A percentile compares a stretch with the other conserved stretches of the same genome.
phyloP scores from a whole-genome alignment of 2,329 filamentous ascomycete species.

The Claviceps humidiphila region DNA sequence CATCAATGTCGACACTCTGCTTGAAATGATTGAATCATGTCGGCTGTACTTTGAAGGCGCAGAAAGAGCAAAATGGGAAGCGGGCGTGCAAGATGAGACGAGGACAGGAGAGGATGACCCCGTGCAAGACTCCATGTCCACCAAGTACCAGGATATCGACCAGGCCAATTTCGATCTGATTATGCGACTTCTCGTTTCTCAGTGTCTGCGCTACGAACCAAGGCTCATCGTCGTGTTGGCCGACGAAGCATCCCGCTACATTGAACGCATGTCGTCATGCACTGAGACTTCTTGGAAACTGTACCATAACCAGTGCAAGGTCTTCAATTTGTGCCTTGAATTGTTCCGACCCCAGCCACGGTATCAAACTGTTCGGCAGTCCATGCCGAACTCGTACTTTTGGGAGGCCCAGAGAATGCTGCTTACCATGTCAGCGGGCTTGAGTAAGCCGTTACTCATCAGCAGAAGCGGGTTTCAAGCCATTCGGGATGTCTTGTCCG shows the following conservation, averaged over 20 bases:
- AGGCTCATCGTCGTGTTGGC: slow-evolving; percentile 20
- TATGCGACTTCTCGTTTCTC: slow-evolving; percentile 15
- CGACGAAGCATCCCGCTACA: slow-evolving; percentile 14
- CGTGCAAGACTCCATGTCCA: not conserved
- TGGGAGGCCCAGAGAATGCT: slow-evolving; percentile 46
- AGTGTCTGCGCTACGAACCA: slow-evolving; percentile 21
- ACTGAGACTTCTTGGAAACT: slow-evolving; percentile 8
- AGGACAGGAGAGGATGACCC: slow-evolving; percentile 1
- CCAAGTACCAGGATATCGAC: slow-evolving; percentile 3
- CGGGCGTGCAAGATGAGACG: too few species aligned
- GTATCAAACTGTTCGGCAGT: slow-evolving; percentile 12
- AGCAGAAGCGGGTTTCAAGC: slow-evolving; percentile 38
- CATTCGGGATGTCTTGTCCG: slow-evolving; percentile 39
- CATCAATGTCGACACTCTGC: slow-evolving; percentile 12
- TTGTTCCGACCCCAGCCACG: slow-evolving; percentile 15
- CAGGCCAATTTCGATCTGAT: slow-evolving; percentile 13
- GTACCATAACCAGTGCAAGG: slow-evolving; percentile 16
- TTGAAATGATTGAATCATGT: slow-evolving; percentile 15
- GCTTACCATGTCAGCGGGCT: slow-evolving; percentile 35
- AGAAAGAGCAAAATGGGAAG: not conserved
- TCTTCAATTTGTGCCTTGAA: slow-evolving; percentile 19
- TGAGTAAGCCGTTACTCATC: slow-evolving; percentile 37
- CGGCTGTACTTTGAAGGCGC: slow-evolving; percentile 6
- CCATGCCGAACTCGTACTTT: slow-evolving; percentile 19
- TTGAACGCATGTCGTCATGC: slow-evolving; percentile 11